Evolutionary conservation across 768 basidiomycete species (phyloP).

Genomic region (Leccinum fibrillosum): DNA sequence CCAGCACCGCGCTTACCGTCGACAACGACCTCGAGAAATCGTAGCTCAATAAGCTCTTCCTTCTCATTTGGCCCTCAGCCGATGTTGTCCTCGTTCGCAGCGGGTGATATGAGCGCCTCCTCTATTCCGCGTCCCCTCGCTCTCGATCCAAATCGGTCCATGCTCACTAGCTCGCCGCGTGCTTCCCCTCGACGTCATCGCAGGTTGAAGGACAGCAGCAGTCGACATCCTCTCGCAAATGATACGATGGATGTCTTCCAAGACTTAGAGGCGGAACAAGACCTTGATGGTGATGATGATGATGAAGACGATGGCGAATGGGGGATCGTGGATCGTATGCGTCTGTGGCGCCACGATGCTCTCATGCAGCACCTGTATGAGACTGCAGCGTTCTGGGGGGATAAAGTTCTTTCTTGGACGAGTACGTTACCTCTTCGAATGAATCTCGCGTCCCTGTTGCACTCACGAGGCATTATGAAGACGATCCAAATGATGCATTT

Average conservation of each 20-base stretch:
- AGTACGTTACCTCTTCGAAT: conserved; percentile 50
- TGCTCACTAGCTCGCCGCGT: conserved; percentile 70
- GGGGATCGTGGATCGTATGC: conserved; percentile 92
- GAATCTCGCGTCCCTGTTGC: conserved; percentile 4
- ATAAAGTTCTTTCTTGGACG: conserved; percentile 95
- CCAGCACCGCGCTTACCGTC: conserved; percentile 51
- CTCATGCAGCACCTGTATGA: conserved; percentile 98
- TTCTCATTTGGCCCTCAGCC: conserved; percentile 83
- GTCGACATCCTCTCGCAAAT: conserved; percentile 70
- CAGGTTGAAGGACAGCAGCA: conserved; percentile 51
- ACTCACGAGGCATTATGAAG: conserved; percentile 37
- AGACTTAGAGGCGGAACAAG: conserved; percentile 58
- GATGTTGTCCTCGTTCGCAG: conserved; percentile 67
- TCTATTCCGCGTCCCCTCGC: conserved; percentile 54
- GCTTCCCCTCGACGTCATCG: conserved; percentile 62
- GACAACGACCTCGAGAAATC: conserved; percentile 52
- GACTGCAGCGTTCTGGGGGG: conserved; percentile 97
- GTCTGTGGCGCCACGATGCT: conserved; percentile 96
- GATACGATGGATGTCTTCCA: conserved; percentile 75
- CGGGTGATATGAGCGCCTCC: conserved; percentile 58
- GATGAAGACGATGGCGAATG: conserved; percentile 63
- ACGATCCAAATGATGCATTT: conserved; percentile 96
- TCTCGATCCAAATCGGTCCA: conserved; percentile 78
- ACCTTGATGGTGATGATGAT: conserved; percentile 57
- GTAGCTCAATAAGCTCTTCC: conserved; percentile 72